phyloP scores from a whole-genome alignment of 176 grass and related monocot genomes.

The Triticum timopheevii region DNA sequence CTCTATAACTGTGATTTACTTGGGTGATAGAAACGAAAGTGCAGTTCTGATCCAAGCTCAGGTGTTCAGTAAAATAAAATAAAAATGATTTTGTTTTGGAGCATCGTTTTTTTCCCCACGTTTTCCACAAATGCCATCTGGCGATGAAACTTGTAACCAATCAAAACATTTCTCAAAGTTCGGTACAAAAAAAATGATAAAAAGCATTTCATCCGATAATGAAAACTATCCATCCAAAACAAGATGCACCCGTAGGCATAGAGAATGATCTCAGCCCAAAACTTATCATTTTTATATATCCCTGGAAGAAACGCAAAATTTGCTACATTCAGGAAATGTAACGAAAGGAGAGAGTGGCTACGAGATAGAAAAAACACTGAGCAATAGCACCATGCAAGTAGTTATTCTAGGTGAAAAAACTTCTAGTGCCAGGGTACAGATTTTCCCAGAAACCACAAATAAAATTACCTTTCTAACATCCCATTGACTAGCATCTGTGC shows the following conservation, averaged over 20 bases:
- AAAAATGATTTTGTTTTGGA: too few relatives aligned
- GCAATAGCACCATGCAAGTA: neutral
- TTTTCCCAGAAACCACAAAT: neutral
- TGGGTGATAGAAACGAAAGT: neutral
- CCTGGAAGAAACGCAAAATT: neutral
- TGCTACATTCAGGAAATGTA: neutral
- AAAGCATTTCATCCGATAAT: neutral
- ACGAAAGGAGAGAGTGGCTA: neutral
- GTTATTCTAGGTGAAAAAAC: neutral
- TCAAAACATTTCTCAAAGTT: too few relatives aligned
- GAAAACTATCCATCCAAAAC: neutral
- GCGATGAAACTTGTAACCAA: too few relatives aligned
- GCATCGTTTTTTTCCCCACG: too few relatives aligned
- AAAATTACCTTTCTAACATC: constrained; percentile 71
- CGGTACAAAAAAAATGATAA: too few relatives aligned
- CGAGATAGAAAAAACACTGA: neutral
- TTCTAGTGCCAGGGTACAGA: neutral
- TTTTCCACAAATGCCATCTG: too few relatives aligned
- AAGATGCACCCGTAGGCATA: neutral
- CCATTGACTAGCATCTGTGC: constrained; percentile 49
- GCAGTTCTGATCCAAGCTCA: too few relatives aligned
- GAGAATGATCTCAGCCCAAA: neutral
- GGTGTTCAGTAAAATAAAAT: too few relatives aligned
- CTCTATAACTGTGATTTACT: neutral
- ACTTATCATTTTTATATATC: neutral